Conservation (phyloP, 2,329 filamentous ascomycete genomes). For the Penicillium glabrum region DNA sequence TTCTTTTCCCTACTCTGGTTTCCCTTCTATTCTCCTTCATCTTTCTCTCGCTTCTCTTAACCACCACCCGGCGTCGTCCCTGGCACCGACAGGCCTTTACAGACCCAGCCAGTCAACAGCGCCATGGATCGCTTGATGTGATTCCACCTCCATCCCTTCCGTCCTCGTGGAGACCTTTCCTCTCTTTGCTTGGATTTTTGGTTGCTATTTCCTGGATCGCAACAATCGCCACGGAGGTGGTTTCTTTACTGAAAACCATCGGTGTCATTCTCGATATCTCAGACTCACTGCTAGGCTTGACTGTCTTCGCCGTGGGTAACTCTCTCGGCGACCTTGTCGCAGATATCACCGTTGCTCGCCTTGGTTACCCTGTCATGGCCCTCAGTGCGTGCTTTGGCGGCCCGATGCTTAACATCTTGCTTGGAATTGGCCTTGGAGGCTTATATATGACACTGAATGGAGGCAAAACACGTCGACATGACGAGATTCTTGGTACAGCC, state of each 20-base stretch:
- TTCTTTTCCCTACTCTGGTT: conserved; percentile 60
- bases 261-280: conserved; percentile 91
- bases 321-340: conserved; percentile 92
- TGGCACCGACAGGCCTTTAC: conserved; percentile 19
- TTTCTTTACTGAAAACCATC: conserved; percentile 88
- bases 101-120: neutral
- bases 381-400: conserved; percentile 94
- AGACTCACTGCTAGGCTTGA: conserved; percentile 90
- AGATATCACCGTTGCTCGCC: conserved; percentile 86
- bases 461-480: conserved; percentile 8
- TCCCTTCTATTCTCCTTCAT: conserved; percentile 69
- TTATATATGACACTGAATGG: conserved; percentile 77
- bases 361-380: conserved; percentile 97
- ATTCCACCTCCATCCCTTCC: conserved; percentile 52
- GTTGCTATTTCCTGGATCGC: conserved; percentile 96
- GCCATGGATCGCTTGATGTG: neutral
- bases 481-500: conserved; percentile 3
- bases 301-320: conserved; percentile 95
- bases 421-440: conserved; percentile 90
- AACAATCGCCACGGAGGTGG: conserved; percentile 91
- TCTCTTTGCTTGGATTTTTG: conserved; percentile 86
- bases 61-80: conserved; percentile 58
- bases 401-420: conserved; percentile 93
- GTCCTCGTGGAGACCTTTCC: conserved; percentile 70
- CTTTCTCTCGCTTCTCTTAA: conserved; percentile 64